Evolutionary conservation across 257 asterid genomes (phyloP).

Genomic region (Solanum etuberosum): DNA sequence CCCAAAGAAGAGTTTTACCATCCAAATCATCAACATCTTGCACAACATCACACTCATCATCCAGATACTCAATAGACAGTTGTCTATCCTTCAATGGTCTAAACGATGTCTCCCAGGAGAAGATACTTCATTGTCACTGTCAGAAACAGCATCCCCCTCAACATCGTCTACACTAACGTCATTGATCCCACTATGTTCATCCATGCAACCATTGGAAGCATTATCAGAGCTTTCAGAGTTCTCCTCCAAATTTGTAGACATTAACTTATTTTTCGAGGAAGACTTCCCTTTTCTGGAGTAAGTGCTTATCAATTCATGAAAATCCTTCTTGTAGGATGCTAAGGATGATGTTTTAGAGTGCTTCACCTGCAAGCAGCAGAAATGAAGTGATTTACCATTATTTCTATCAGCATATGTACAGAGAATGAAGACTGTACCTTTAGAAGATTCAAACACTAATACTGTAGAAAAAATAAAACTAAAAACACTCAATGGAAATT

Average conservation of each 20-base stretch:
- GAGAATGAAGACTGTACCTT: neutral
- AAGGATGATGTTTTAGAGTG: conserved; percentile 51
- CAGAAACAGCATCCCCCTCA: conserved; percentile 23
- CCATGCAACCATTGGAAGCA: conserved; percentile 11
- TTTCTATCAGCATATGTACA: neutral
- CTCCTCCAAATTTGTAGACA: conserved; percentile 15
- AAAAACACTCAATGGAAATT: neutral
- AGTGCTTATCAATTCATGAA: conserved; percentile 29
- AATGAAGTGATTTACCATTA: neutral
- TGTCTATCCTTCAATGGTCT: conserved; percentile 27
- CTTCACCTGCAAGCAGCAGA: conserved; percentile 37
- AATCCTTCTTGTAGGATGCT: conserved; percentile 49
- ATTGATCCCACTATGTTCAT: conserved; percentile 14
- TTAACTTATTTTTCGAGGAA: conserved; percentile 3
- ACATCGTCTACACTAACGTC: conserved; percentile 1
- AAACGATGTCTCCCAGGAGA: conserved; percentile 7
- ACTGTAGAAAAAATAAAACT: neutral
- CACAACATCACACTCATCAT: conserved; percentile 51
- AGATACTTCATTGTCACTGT: conserved; percentile 21
- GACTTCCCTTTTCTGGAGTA: conserved; percentile 27
- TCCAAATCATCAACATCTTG: conserved; percentile 59
- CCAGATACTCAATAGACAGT: conserved; percentile 53
- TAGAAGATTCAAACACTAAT: neutral
- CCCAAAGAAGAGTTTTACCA: conserved; percentile 22
- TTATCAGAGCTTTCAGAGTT: conserved; percentile 6